A percentile compares a stretch with the other conserved stretches of the same genome.
These are phyloP conservation scores for Rutstroemia sp. DNA, from an alignment of 2,329 filamentous ascomycete genomes.

Conservation along the genomic window DNA sequence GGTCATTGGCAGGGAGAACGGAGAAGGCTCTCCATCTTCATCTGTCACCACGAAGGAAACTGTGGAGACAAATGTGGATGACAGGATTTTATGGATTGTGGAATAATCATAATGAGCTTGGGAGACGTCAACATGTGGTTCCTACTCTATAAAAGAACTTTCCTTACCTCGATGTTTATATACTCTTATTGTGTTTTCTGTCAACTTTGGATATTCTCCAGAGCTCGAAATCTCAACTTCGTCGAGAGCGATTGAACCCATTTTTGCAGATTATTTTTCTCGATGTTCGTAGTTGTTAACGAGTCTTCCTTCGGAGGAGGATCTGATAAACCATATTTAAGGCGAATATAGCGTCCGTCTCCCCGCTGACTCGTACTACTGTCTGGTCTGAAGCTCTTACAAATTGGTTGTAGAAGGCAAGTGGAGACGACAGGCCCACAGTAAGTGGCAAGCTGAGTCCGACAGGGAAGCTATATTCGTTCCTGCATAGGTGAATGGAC, in stretches of 20 bases:
- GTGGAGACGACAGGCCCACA: not conserved
- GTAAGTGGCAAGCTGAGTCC: not conserved
- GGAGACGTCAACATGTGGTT: no score
- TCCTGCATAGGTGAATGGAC: no score
- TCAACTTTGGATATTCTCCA: not conserved
- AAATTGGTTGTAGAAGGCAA: not conserved
- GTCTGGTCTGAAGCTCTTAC: no score
- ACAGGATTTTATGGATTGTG: slow-evolving; percentile 11
- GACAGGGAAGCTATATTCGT: no score
- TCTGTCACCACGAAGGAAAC: slow-evolving; percentile 31
- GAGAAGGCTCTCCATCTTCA: not conserved
- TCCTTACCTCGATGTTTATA: not conserved
- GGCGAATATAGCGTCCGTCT: no score
- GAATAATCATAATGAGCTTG: not conserved
- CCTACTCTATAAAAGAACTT: no score
- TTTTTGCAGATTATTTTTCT: not conserved
- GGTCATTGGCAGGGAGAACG: not conserved
- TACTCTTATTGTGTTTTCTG: slow-evolving; percentile 1
- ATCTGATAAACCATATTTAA: no score
- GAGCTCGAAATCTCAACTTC: not conserved
- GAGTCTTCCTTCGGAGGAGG: no score
- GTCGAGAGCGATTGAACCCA: not conserved
- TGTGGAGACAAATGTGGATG: slow-evolving; percentile 32
- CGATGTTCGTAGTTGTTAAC: not conserved
- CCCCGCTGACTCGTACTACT: no score